Evolutionary conservation across 148 eudicot genomes (phyloP), one percentile per base, ranked within the genome.

Genomic region (Drosera capensis): DNA sequence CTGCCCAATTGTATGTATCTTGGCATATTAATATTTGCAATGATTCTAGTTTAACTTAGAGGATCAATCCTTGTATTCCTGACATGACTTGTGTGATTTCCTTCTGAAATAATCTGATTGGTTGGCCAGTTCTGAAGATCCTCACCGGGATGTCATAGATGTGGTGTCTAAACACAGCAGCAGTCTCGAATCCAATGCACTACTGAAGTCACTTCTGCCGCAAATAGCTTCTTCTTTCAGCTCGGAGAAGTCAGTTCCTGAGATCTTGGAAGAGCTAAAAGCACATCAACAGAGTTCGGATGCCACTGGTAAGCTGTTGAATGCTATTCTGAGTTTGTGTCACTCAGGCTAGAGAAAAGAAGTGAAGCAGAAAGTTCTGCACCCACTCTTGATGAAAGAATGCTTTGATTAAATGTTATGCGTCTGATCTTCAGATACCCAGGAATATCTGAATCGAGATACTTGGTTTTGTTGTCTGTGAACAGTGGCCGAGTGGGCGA

Each of bases 401-500:
- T 39, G 17, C 4, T 11, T 37, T 37, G 14, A 15, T 5, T 14
- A 3, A 11, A 12, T 14, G 14, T n/a, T n/a, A n/a, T n/a, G 20
- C 7, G 43, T 3, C 43, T 40, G 7, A 12, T 13, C 31, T 35
- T 40, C 30, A 35, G 20, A 36, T 35, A 2, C 23, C 11, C 38
- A 4, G 11, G 3, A 34, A 22, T 5, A 37, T 14, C 13, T 46
- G 11, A 26, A 19, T 29, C 20, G n/a, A n/a, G n/a, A n/a, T n/a
- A n/a, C n/a, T n/a, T n/a, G n/a, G n/a, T n/a, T n/a, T 45, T 47
- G 22, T 41, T 59, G 55, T 40, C 14, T 35, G 4, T 56, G 60
- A 22, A 39, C 70, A 88, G 95, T 75, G 65, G 71, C 76, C 43
- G 79, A 71, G 52, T 88, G 94, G 94, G 97, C 97, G 9, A 84